A percentile compares a stretch with the other conserved stretches of the same genome.
These are phyloP conservation scores for Vaccinium darrowii DNA, from an alignment of 148 eudicot species.

Conservation along the genomic window DNA sequence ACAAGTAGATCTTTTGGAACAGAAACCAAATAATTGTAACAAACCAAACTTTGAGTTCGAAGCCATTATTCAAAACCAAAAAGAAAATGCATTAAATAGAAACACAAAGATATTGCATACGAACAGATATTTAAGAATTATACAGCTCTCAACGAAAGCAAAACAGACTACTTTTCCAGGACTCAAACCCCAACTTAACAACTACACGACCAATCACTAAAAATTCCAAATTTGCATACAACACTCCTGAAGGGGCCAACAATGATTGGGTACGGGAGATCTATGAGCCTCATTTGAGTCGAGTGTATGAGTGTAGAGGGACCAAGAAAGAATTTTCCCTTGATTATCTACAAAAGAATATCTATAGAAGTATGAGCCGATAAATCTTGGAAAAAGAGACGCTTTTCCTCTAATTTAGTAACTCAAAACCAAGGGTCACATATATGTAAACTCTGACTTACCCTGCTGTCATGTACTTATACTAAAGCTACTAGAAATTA, in stretches of 20 bases:
- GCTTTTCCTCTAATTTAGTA: constrained; percentile 3
- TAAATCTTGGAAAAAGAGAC: neutral
- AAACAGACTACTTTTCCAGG: neutral
- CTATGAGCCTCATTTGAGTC: neutral
- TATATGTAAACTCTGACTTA: neutral
- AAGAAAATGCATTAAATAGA: neutral
- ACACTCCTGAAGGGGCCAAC: neutral
- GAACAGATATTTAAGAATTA: neutral
- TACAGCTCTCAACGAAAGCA: neutral
- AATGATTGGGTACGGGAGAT: neutral
- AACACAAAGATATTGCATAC: neutral
- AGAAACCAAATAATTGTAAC: neutral
- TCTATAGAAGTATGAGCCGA: neutral
- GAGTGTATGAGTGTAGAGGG: neutral
- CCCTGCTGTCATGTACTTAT: neutral
- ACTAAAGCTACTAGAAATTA: neutral
- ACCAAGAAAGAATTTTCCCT: neutral
- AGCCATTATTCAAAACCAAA: neutral
- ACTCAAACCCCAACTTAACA: neutral
- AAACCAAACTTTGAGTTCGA: neutral
- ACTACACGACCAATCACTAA: neutral
- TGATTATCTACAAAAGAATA: neutral
- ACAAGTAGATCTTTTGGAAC: neutral
- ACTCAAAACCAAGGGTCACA: constrained; percentile 3
- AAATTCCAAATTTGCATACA: neutral